These are phyloP conservation scores for Trichophyton rubrum DNA, from an alignment of 2,329 filamentous ascomycete genomes.

Conservation along the genomic window DNA sequence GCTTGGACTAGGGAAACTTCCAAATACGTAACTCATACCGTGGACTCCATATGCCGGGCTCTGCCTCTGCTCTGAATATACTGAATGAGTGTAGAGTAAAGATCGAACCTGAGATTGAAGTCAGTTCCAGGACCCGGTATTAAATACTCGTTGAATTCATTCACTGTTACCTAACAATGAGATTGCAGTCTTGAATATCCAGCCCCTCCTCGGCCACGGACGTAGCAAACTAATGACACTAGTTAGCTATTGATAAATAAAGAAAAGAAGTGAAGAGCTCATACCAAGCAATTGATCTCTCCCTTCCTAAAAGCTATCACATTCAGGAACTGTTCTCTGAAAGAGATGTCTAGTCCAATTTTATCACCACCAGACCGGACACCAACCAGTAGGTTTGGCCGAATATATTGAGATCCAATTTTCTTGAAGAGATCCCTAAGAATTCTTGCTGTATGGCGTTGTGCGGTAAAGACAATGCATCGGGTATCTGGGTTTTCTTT, in stretches of 20 bases:
- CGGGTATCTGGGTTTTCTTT: conserved; percentile 44
- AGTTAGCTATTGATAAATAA: conserved; percentile 6
- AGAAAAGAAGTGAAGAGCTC: neutral
- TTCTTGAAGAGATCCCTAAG: conserved; percentile 54
- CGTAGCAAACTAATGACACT: conserved; percentile 41
- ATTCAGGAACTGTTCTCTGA: conserved; percentile 60
- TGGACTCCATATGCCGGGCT: conserved; percentile 64
- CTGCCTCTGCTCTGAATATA: conserved; percentile 89
- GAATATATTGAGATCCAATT: conserved; percentile 48
- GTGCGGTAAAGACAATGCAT: conserved; percentile 80
- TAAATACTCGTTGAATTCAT: neutral
- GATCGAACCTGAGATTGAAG: conserved; percentile 52
- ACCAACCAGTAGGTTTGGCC: conserved; percentile 53
- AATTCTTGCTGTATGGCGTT: conserved; percentile 63
- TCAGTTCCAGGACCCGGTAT: conserved; percentile 31
- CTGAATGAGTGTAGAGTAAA: conserved; percentile 81
- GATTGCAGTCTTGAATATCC: conserved; percentile 54
- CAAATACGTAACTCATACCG: conserved; percentile 21
- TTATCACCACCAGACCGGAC: conserved; percentile 33
- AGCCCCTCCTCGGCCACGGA: conserved; percentile 55
- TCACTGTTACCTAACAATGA: conserved; percentile 40
- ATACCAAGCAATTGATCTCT: conserved; percentile 43
- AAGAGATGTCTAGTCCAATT: conserved; percentile 51
- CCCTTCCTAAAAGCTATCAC: conserved; percentile 53
- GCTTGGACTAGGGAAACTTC: neutral